phyloP scores from a whole-genome alignment of 2,329 filamentous ascomycete genomes.

The Metarhizium brunneum region DNA sequence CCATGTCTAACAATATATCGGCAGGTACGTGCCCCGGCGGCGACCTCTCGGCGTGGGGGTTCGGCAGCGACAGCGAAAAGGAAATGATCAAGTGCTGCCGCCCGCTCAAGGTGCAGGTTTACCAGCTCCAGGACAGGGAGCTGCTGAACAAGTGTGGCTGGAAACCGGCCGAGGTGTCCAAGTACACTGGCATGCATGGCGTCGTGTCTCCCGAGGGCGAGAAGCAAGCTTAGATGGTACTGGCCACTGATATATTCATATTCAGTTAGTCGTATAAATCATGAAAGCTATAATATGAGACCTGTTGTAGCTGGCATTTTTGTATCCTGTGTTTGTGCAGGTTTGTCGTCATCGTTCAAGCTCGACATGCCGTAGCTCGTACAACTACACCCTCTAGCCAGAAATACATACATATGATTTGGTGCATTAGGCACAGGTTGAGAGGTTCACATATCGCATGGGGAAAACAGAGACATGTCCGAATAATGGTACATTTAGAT shows the following conservation, averaged over 20 bases:
- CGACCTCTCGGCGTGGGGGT: conserved; percentile 75
- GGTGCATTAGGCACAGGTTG: not conserved
- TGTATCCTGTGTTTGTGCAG: too few relatives aligned
- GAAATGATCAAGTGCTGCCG: conserved; percentile 64
- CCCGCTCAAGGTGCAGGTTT: conserved; percentile 67
- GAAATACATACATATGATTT: not conserved
- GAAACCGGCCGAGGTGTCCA: conserved; percentile 49
- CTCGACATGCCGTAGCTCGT: too few relatives aligned
- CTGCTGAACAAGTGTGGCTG: conserved; percentile 47
- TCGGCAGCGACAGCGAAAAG: conserved; percentile 57
- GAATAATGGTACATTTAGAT: conserved; percentile 23
- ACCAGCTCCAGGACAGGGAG: conserved; percentile 44
- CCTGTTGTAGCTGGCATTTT: too few relatives aligned
- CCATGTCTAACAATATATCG: not conserved
- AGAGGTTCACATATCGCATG: not conserved
- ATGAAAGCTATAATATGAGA: too few relatives aligned
- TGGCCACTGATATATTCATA: not conserved
- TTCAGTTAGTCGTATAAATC: too few relatives aligned
- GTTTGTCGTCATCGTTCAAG: too few relatives aligned
- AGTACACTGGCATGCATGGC: conserved; percentile 59
- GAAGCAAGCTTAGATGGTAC: not conserved
- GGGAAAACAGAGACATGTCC: conserved; percentile 2
- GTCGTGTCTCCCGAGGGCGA: conserved; percentile 19
- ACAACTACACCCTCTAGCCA: too few relatives aligned
- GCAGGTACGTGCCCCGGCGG: conserved; percentile 67